phyloP scores from a whole-genome alignment of 2,329 filamentous ascomycete genomes.

The Penicillium digitatum region DNA sequence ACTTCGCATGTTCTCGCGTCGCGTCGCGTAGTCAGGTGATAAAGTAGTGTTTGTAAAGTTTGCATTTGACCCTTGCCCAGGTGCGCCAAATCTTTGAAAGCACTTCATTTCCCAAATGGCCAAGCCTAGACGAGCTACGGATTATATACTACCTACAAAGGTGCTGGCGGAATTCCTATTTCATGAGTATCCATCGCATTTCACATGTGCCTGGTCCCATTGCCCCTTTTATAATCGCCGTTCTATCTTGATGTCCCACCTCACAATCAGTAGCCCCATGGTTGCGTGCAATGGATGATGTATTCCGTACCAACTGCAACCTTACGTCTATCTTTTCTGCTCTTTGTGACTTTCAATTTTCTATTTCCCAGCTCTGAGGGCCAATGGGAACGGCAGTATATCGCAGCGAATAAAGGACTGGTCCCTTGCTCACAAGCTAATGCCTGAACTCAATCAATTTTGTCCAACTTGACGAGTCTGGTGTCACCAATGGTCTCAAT shows the following conservation, averaged over 20 bases:
- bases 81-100: background rate
- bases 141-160: background rate
- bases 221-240: background rate
- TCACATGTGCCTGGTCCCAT: background rate
- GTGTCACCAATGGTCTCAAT: background rate
- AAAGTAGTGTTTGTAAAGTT: conserved; percentile 9
- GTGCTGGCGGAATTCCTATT: background rate
- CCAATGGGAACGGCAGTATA: background rate
- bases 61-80: background rate
- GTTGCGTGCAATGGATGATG: background rate
- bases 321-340: background rate
- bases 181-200: background rate
- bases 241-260: background rate
- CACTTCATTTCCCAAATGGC: background rate
- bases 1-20: conserved; percentile 4
- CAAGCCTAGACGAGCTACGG: background rate
- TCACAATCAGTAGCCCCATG: background rate
- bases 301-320: background rate
- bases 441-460: conserved; percentile 5
- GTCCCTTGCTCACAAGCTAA: conserved; percentile 8
- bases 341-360: background rate
- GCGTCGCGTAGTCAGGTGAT: conserved; percentile 15
- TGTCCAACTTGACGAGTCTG: conserved; percentile 19
- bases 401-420: background rate
- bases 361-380: background rate